These are phyloP conservation scores for Mucor racemosus DNA, from an alignment of 371 early-diverging fungal genomes.

Conservation along the genomic window DNA sequence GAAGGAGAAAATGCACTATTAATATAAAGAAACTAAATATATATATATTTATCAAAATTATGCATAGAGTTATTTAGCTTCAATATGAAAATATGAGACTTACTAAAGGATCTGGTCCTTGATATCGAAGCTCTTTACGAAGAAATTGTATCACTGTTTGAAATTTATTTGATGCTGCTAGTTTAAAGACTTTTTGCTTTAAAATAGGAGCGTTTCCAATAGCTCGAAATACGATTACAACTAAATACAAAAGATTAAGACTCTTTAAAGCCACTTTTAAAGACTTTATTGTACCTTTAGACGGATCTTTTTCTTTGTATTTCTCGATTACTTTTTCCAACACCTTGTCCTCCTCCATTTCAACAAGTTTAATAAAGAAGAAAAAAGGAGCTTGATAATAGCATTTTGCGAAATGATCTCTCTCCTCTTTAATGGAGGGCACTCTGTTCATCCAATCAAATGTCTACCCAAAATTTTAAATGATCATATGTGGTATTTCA, in stretches of 20 bases:
- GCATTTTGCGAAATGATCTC: not conserved
- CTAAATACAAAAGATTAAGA: constrained; percentile 39
- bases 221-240: constrained; percentile 83
- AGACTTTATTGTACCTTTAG: constrained; percentile 10
- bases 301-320: constrained; percentile 17
- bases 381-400: not conserved
- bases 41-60: not conserved
- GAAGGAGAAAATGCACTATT: constrained; percentile 94
- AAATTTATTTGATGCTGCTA: constrained; percentile 82
- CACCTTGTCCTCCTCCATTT: constrained; percentile 1
- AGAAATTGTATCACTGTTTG: constrained; percentile 85
- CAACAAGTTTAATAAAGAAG: too few relatives aligned
- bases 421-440: not conserved
- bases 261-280: not conserved
- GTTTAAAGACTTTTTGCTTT: constrained; percentile 84
- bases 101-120: constrained; percentile 81
- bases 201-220: constrained; percentile 93
- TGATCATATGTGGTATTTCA: too few relatives aligned
- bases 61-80: not conserved
- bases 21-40: constrained; percentile 82
- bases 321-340: constrained; percentile 13
- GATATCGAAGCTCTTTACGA: constrained; percentile 80
- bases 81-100: not conserved
- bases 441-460: too few relatives aligned
- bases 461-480: too few relatives aligned